phyloP scores from a whole-genome alignment of 805 yeast genomes.

The Barnettozyma salicaria region DNA sequence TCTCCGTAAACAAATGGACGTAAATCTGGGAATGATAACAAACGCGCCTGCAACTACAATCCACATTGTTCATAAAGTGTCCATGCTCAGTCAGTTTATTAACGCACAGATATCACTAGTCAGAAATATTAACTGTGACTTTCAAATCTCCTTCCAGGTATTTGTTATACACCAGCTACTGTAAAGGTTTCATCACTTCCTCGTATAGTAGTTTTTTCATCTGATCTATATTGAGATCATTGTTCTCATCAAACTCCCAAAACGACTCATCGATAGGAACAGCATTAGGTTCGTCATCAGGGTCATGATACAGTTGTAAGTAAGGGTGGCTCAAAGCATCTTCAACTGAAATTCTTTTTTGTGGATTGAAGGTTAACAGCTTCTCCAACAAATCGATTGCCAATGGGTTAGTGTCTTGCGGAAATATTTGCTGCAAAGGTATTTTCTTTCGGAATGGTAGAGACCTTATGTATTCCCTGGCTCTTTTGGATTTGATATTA shows the following conservation, averaged over 20 bases:
- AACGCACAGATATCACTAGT: too few species aligned
- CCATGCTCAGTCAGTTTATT: too few species aligned
- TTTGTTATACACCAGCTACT: too few species aligned
- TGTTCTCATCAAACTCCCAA: slow-evolving; percentile 37
- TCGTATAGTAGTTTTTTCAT: slow-evolving; percentile 72
- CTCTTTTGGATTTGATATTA: slow-evolving; percentile 67
- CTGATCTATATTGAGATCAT: slow-evolving; percentile 64
- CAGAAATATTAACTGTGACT: background rate
- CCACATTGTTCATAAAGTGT: too few species aligned
- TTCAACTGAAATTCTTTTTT: slow-evolving; percentile 65
- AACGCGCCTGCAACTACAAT: too few species aligned
- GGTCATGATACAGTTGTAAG: slow-evolving; percentile 59
- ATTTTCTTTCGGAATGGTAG: slow-evolving; percentile 56
- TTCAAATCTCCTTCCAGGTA: too few species aligned
- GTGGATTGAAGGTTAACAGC: slow-evolving; percentile 66
- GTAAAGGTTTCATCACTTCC: slow-evolving; percentile 59
- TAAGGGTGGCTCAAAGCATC: slow-evolving; percentile 76
- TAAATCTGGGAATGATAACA: too few species aligned
- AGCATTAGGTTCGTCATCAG: slow-evolving; percentile 60
- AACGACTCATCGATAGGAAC: slow-evolving; percentile 33
- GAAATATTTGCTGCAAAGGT: slow-evolving; percentile 45
- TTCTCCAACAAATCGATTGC: slow-evolving; percentile 62
- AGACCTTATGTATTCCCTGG: slow-evolving; percentile 69
- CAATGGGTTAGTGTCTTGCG: slow-evolving; percentile 39
- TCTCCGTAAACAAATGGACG: too few species aligned